Evolutionary conservation across 1,284 basidiomycete genomes (phyloP), one percentile per base, ranked within the genome.

Genomic region (Lignosus rhinocerotis): DNA sequence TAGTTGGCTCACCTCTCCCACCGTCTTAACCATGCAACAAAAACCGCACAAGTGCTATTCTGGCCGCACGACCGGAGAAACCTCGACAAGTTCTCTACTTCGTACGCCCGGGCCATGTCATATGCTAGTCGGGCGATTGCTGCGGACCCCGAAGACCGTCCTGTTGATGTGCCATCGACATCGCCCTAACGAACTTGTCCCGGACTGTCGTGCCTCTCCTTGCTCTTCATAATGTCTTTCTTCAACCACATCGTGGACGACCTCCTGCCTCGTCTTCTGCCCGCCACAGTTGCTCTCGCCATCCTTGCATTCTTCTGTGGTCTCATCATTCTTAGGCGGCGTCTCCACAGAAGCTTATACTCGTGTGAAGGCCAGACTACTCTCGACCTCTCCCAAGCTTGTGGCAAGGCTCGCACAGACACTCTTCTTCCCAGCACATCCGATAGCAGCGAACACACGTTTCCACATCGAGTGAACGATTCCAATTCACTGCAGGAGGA

Each of bases 361-460:
- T 55, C 63, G 63, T 64, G 62, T 54, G 62, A 64, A 60, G 56
- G 39, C 31, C 21, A 59, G 34, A 59, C 55, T 55, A 41, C 25
- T 48, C 46, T 53, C 53, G 57, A 53, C 31, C 34, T 17, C 43
- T 21, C 36, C 43, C 38, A 49, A 51, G 31, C 16, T 53, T 46
- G 25, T 39, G 39, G 36, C 21, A 41, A 33, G 16, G 38, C 49
- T 51, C 48, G 41, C 43, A 31, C 47, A 33, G 17, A 33, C 7
- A 43, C 43, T n/a, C 5, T 41, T 51, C 49, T 34, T 52, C 52
- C 57, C 55, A 51, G 52, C 53, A 42, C 53, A 14, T 32, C 50
- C 19, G 38, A 6, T 12, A 34, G 46, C 34, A 41, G 32, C 55
- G 42, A 49, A 38, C 43, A 52, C 54, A 25, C 33, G n/a, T 16